Evolutionary conservation across 352 stramenopile species (phyloP).

Genomic region (Phytophthora capsici): DNA sequence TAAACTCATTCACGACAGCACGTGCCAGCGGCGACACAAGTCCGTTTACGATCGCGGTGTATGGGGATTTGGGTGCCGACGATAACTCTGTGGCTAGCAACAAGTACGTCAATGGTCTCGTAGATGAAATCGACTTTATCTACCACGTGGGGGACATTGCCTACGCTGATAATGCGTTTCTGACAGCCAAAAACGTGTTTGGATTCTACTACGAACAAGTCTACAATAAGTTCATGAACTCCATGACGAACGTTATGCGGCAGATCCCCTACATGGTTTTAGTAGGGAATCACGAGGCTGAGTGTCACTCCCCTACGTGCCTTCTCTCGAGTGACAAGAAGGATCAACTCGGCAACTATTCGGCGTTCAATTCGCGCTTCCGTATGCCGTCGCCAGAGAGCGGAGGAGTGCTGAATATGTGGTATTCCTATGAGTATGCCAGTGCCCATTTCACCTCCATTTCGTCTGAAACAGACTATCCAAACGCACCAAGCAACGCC

Average conservation of each 20-base stretch:
- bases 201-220: constrained; percentile 48
- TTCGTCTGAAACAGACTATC: constrained; percentile 68
- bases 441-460: constrained; percentile 74
- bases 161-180: constrained; percentile 42
- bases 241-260: constrained; percentile 43
- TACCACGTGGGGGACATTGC: constrained; percentile 41
- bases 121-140: constrained; percentile 34
- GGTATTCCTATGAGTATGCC: constrained; percentile 51
- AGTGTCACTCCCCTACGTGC: constrained; percentile 55
- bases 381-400: constrained; percentile 47
- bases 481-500: constrained; percentile 42
- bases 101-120: constrained; percentile 40
- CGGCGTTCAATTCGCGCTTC: constrained; percentile 55
- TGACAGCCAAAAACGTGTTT: constrained; percentile 28
- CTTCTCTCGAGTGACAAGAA: constrained; percentile 32
- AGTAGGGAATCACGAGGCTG: constrained; percentile 74
- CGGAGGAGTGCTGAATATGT: constrained; percentile 47
- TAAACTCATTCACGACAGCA: constrained; percentile 43
- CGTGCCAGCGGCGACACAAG: constrained; percentile 21
- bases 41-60: constrained; percentile 38
- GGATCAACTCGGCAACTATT: constrained; percentile 55
- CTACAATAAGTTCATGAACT: constrained; percentile 79
- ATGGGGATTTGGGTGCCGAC: constrained; percentile 37
- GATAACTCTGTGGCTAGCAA: constrained; percentile 39
- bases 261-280: constrained; percentile 71